Base-by-base conservation (phyloP, 2,329 filamentous ascomycete genomes). In the Pseudogymnoascus sp. region DNA sequence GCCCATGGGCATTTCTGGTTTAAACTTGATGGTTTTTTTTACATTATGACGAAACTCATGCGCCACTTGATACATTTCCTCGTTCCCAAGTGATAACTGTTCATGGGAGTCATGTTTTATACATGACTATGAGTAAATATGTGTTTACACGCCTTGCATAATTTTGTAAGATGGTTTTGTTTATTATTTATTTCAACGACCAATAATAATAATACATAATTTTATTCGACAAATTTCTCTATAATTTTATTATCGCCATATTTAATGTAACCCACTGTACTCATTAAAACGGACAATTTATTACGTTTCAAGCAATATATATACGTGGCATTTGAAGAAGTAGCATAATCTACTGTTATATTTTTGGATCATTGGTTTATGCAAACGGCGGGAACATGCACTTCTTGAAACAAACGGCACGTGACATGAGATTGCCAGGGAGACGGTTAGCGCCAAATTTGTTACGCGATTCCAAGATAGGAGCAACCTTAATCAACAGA, bases 401-500 rank as follows among this genome's bases (percentile, higher is more conserved):
- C n/a, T 18, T 56, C 28, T 16, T 53, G 49, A 56, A 56, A 56
- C 28, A 56, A 56, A 56, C 5, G 14, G 3, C 49, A 56, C 49
- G 49, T 56, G 49, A 34, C n/a, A 12, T 14, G 49, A 56, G 49
- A 56, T 56, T 56, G 49, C 49, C 28, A 56, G 49, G 49, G 49
- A 56, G 49, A 56, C 49, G 49, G 49, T 56, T 56, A 56, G 49
- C 49, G 49, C 49, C 49, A 56, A 34, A 36, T 56, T 56, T 56
- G 49, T 56, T 56, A 56, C 49, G 49, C 49, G 49, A 56, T 56
- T 56, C 49, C 49, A 56, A 56, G 49, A 56, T 56, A 56, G 49
- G 49, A 56, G 49, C 49, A 56, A 56, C 49, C 49, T 56, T 56
- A 21, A 56, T 34, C 49, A 56, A 56, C 49, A 56, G 49, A 56